A percentile compares a stretch with the other conserved stretches of the same genome.
phyloP scores from a whole-genome alignment of 1,284 basidiomycete species.

The Tilletia indica region DNA sequence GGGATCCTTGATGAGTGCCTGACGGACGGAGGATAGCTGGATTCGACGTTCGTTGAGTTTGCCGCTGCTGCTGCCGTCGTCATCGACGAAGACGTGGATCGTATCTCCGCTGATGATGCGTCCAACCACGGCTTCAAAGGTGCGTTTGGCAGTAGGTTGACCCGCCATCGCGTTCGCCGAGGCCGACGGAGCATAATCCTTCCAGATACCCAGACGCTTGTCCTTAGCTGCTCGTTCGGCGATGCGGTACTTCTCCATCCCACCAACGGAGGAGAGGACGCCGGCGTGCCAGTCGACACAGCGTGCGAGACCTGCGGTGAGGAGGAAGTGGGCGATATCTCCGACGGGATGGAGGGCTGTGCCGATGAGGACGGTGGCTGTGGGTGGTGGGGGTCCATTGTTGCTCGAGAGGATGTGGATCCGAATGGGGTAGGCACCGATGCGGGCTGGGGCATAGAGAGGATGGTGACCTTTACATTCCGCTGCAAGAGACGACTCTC shows the following conservation, averaged over 20 bases:
- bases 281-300: slow-evolving; percentile 98
- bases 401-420: slow-evolving; percentile 60
- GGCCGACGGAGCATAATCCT: slow-evolving; percentile 59
- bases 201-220: slow-evolving; percentile 75
- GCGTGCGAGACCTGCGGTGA: slow-evolving; percentile 79
- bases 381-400: slow-evolving; percentile 22
- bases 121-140: slow-evolving; percentile 72
- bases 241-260: slow-evolving; percentile 66
- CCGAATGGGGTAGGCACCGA: slow-evolving; percentile 66
- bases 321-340: slow-evolving; percentile 87
- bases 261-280: slow-evolving; percentile 69
- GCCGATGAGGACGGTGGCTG: slow-evolving; percentile 79
- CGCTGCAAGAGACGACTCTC: slow-evolving; percentile 90
- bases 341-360: slow-evolving; percentile 87
- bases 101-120: slow-evolving; percentile 92
- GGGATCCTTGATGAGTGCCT: slow-evolving; percentile 67
- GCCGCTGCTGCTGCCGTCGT: slow-evolving; percentile 61
- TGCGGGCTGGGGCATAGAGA: slow-evolving; percentile 71
- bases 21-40: slow-evolving; percentile 84
- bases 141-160: slow-evolving; percentile 34
- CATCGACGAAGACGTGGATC: slow-evolving; percentile 59
- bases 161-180: slow-evolving; percentile 30
- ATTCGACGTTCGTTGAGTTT: slow-evolving; percentile 73
- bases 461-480: slow-evolving; percentile 76
- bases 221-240: slow-evolving; percentile 84